These are phyloP conservation scores for Gryganskiella cystojenkinii DNA, from an alignment of 192 early-diverging fungal species.

Conservation along the genomic window DNA sequence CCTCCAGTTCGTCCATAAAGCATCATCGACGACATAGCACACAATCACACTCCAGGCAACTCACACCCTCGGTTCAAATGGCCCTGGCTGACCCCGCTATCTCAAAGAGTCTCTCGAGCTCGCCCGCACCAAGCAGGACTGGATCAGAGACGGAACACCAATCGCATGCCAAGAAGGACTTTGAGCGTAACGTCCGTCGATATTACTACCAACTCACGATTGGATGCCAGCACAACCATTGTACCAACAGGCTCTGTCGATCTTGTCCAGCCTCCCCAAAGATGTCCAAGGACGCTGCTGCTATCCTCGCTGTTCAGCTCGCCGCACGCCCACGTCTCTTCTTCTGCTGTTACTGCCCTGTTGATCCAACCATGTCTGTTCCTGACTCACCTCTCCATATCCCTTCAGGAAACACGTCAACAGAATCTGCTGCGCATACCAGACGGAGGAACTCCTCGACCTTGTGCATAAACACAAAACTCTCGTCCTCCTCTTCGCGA, in stretches of 20 bases:
- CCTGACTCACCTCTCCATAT: constrained; percentile 29
- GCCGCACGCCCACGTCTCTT: constrained; percentile 41
- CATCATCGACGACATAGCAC: constrained; percentile 26
- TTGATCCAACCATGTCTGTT: constrained; percentile 15
- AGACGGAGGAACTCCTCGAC: neutral
- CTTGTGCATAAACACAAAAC: neutral
- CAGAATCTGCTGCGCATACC: neutral
- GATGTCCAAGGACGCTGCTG: constrained; percentile 49
- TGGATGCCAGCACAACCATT: constrained; percentile 21
- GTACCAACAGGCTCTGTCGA: constrained; percentile 35
- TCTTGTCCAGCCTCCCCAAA: constrained; percentile 27
- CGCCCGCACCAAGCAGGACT: constrained; percentile 24
- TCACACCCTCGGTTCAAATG: constrained; percentile 36
- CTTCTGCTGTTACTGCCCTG: constrained; percentile 29
- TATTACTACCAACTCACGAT: constrained; percentile 48
- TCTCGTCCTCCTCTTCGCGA: neutral
- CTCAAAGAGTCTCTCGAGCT: constrained; percentile 38
- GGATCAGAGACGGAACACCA: constrained; percentile 18
- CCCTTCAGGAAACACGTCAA: too few species aligned
- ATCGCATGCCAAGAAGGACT: constrained; percentile 22
- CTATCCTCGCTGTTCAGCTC: constrained; percentile 40
- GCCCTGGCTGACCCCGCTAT: constrained; percentile 44
- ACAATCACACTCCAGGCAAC: constrained; percentile 8
- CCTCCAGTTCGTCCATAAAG: neutral
- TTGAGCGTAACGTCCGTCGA: constrained; percentile 38